Base-by-base conservation (phyloP, 1,139 yeast genomes). In the Zygosaccharomyces sapae region DNA sequence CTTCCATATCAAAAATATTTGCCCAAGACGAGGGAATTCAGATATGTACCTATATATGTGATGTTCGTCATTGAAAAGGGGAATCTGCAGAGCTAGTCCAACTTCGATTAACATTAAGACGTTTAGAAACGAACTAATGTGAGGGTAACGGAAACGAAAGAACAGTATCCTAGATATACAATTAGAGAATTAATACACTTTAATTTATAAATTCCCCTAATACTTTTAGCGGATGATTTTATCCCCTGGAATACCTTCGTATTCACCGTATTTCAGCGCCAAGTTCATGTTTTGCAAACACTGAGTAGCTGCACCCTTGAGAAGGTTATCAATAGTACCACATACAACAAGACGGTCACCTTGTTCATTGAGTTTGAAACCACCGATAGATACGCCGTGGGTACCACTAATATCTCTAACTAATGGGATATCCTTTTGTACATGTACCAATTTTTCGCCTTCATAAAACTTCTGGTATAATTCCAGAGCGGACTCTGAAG, bases 241-340 rank as follows among this genome's bases (percentile, higher is more conserved):
- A 52, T 68, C 67, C 44, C 63, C 65, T 45, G 97, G 97, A 62
- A 94, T 92, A 60, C 97, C 97, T 51, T 83, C 96, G 65, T 85
- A 92, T 70, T 92, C 98, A 45, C 87, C 90, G 69, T 88, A 92
- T 22, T 92, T 92, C 72, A 86, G 72, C 6, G 88, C 85, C 68
- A 92, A 76, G 70, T 92, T 92, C 67, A 92, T 86, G 73, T 92
- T 92, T 71, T 92, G 99, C 68, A 92, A 71, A 70, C 97, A 92
- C 72, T 90, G 99, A 20, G 99, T 92, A 47, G 97, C 95, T 43
- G 99, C 99, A 55, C 99, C 99, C 75, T 92, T 92, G 63, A 92
- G 78, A 64, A 92, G 75, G 68, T 92, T 92, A 67, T 94, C 99
- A 60, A 92, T 92, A 10, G 97, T 89, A 19, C 96, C 96, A 47